phyloP scores from a whole-genome alignment of 345 rosid species.

The Diplotaxis tenuifolia region DNA sequence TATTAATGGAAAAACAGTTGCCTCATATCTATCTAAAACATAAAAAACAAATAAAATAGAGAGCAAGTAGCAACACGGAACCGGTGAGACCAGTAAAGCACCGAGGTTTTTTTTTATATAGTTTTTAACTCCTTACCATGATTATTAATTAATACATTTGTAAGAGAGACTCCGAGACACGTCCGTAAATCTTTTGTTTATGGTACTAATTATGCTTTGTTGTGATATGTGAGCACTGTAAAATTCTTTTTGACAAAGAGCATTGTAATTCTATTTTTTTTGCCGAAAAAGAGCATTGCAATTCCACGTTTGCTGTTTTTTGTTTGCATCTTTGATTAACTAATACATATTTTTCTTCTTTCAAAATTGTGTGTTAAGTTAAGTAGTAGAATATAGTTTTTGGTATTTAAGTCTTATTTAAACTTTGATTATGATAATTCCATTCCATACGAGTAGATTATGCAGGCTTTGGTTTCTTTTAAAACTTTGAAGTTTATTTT shows the following conservation, averaged over 20 bases:
- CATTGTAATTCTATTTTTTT: too few species aligned
- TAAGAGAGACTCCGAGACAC: too few species aligned
- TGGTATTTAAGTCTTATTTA: background rate
- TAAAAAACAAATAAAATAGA: background rate
- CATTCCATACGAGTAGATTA: too few species aligned
- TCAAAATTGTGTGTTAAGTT: background rate
- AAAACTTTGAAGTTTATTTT: too few species aligned
- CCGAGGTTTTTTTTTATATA: background rate
- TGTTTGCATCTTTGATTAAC: background rate
- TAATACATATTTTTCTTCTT: background rate
- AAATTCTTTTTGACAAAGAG: too few species aligned
- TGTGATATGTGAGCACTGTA: background rate
- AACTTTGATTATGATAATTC: background rate
- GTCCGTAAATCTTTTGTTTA: background rate
- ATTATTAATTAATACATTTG: background rate
- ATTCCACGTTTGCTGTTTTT: background rate
- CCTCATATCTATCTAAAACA: conserved; percentile 5
- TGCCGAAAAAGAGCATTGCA: too few species aligned
- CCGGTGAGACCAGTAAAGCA: background rate
- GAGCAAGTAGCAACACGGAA: background rate
- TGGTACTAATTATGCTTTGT: background rate
- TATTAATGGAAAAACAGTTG: conserved; percentile 8
- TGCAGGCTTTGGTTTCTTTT: background rate
- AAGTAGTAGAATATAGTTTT: background rate
- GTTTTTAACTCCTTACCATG: background rate